These are phyloP conservation scores for Hordeum vulgare DNA, from an alignment of 176 grass and related monocot species.

Conservation along the genomic window DNA sequence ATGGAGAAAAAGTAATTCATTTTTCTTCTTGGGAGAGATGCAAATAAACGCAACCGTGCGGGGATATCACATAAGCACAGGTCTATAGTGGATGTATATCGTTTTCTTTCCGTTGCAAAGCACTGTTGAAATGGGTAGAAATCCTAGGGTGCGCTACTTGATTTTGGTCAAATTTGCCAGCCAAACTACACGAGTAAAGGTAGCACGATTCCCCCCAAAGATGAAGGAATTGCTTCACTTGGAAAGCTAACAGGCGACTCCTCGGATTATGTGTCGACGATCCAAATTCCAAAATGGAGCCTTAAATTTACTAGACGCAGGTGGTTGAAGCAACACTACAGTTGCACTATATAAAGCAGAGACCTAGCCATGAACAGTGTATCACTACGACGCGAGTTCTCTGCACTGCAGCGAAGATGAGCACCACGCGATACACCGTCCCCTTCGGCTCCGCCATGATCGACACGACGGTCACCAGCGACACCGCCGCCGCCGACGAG, in stretches of 20 bases:
- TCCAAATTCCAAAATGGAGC: neutral
- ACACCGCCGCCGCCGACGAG: neutral
- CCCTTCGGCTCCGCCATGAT: constrained; percentile 15
- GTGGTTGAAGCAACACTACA: neutral
- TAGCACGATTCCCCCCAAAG: neutral
- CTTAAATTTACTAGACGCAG: neutral
- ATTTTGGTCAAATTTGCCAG: neutral
- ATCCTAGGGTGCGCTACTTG: neutral
- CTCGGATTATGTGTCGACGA: neutral
- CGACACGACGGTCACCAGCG: constrained; percentile 33
- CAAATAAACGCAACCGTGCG: neutral
- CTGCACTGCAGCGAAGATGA: neutral
- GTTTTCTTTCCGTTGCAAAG: too few relatives aligned
- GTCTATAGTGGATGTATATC: neutral
- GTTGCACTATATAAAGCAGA: neutral
- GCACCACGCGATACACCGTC: constrained; percentile 3
- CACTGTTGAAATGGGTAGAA: neutral
- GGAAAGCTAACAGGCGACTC: neutral
- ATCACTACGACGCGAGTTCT: neutral
- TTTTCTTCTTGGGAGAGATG: neutral
- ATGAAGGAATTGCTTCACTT: neutral
- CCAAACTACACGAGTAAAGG: neutral
- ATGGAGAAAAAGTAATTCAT: too few relatives aligned
- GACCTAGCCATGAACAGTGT: neutral
- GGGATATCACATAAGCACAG: neutral